Evolutionary conservation across 2,329 filamentous ascomycete species (phyloP).

Genomic region (Exophiala viscosa): DNA sequence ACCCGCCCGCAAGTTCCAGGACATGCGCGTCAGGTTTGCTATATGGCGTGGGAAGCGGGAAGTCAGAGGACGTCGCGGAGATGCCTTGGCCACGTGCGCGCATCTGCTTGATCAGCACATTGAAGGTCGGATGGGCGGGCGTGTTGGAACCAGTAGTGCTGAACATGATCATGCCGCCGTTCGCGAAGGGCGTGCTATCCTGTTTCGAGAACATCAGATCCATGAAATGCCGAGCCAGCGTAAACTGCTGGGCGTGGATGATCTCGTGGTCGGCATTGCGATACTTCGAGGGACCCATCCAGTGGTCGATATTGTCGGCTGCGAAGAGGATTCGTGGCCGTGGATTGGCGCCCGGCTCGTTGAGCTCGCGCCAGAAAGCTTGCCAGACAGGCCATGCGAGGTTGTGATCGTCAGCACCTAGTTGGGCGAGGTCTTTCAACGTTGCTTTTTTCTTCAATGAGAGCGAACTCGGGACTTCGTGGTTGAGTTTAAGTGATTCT

Average conservation of each 20-base stretch:
- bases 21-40: conserved; percentile 52
- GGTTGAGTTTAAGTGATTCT: conserved; percentile 47
- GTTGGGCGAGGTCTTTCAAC: conserved; percentile 64
- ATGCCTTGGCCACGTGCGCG: conserved; percentile 38
- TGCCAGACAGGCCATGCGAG: conserved; percentile 76
- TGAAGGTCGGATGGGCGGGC: conserved; percentile 61
- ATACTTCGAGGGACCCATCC: conserved; percentile 77
- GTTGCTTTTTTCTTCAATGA: conserved; percentile 55
- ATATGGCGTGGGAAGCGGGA: conserved; percentile 51
- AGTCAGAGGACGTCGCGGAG: conserved; percentile 37
- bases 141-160: conserved; percentile 70
- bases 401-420: conserved; percentile 70
- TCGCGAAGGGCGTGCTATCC: conserved; percentile 49
- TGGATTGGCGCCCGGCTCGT: conserved; percentile 44
- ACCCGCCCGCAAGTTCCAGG: conserved; percentile 38
- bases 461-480: conserved; percentile 54
- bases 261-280: conserved; percentile 64
- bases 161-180: conserved; percentile 76
- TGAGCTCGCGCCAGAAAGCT: conserved; percentile 77
- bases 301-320: conserved; percentile 74
- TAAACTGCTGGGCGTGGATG: conserved; percentile 83
- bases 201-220: conserved; percentile 64
- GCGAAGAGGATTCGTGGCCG: conserved; percentile 67
- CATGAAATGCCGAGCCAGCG: conserved; percentile 70
- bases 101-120: conserved; percentile 59